Conservation (phyloP, 2,329 filamentous ascomycete species). For the Penicillium thymicola region DNA sequence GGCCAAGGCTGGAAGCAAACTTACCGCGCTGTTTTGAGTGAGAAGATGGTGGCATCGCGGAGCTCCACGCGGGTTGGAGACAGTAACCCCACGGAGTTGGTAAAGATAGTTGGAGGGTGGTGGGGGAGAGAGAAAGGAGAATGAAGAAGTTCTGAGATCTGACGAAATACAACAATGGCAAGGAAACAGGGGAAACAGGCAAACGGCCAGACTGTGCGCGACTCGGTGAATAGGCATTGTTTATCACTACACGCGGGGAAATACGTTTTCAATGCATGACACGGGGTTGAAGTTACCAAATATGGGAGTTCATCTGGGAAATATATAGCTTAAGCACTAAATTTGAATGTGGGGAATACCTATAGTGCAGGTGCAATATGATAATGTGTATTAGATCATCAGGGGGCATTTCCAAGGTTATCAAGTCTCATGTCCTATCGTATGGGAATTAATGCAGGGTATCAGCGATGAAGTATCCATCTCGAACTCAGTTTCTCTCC, state of each 20-base stretch:
- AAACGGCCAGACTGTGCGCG: background rate
- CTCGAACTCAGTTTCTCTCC: slow-evolving; percentile 21
- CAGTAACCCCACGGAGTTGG: background rate
- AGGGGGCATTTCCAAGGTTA: background rate
- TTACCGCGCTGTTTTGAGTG: background rate
- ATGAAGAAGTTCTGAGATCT: background rate
- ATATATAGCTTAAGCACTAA: background rate
- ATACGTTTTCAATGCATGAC: background rate
- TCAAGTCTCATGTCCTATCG: slow-evolving; percentile 1
- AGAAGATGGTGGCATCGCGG: background rate
- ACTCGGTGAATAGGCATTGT: background rate
- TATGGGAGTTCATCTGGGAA: background rate
- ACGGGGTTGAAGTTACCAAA: background rate
- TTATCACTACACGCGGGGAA: background rate
- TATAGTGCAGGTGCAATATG: background rate
- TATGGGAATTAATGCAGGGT: background rate
- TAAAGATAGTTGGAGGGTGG: too few species aligned
- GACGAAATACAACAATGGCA: background rate
- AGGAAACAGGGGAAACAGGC: background rate
- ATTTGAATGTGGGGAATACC: background rate
- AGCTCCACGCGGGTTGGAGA: background rate
- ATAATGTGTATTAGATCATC: background rate
- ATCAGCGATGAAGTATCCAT: background rate
- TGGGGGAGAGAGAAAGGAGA: background rate
- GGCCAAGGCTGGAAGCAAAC: background rate